Percentiles rank a stretch among this genome's conserved stretches.
phyloP scores from a whole-genome alignment of 371 early-diverging fungal genomes.

The Mortierella sp. region DNA sequence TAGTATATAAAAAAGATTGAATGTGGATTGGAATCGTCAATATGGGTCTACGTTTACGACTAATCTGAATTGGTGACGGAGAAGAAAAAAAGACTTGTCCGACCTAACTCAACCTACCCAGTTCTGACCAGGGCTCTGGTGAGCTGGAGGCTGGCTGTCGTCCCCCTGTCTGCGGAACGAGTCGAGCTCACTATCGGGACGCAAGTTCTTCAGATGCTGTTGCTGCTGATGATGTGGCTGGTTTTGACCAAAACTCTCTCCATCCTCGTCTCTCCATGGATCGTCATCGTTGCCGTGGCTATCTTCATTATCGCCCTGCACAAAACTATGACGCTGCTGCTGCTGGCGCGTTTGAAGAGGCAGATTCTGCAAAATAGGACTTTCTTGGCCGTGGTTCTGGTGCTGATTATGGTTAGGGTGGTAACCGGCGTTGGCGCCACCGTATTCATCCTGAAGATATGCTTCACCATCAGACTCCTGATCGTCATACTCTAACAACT shows the following conservation, averaged over 20 bases:
- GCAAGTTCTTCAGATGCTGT: conserved; percentile 18
- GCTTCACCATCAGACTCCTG: conserved; percentile 37
- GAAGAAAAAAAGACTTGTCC: background rate
- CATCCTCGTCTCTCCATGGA: conserved; percentile 44
- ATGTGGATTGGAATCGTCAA: background rate
- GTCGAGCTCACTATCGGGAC: conserved; percentile 39
- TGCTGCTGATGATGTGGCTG: conserved; percentile 15
- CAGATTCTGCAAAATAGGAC: conserved; percentile 18
- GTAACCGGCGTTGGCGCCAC: conserved; percentile 3
- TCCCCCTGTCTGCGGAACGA: conserved; percentile 25
- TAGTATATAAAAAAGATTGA: background rate
- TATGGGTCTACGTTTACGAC: background rate
- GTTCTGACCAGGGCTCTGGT: conserved; percentile 22
- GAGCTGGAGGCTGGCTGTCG: conserved; percentile 9
- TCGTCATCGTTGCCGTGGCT: conserved; percentile 25
- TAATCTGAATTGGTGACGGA: background rate
- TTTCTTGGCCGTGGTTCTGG: conserved; percentile 9
- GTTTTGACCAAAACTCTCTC: conserved; percentile 23
- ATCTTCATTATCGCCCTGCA: conserved; percentile 10
- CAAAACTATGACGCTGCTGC: conserved; percentile 33
- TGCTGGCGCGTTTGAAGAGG: conserved; percentile 16
- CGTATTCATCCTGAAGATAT: conserved; percentile 25
- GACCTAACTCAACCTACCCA: conserved; percentile 25
- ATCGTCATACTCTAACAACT: conserved; percentile 39
- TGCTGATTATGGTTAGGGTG: background rate